Percentiles rank a stretch among this genome's conserved stretches.
Evolutionary conservation across 257 asterid species (phyloP).

Genomic region (Rehmannia glutinosa): DNA sequence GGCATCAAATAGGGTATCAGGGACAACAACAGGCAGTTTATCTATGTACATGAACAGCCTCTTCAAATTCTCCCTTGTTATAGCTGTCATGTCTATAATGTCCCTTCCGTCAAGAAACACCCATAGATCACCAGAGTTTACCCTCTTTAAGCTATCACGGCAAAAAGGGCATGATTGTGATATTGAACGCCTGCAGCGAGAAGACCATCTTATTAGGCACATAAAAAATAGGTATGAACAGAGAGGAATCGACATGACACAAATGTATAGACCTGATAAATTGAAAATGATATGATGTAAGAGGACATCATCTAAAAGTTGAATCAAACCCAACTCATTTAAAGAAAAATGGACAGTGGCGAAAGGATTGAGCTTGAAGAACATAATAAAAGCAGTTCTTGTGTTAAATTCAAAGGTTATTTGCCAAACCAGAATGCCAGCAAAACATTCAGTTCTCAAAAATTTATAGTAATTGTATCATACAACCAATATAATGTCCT

Average conservation of each 20-base stretch:
- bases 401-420: background rate
- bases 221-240: background rate
- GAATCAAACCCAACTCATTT: too few species aligned
- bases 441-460: background rate
- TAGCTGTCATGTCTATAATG: conserved; percentile 55
- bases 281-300: background rate
- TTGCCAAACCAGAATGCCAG: background rate
- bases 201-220: background rate
- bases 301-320: too few species aligned
- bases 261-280: background rate
- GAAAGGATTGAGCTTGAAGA: background rate
- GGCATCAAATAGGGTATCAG: conserved; percentile 67
- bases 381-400: background rate
- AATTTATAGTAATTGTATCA: background rate
- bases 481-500: background rate
- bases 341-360: too few species aligned
- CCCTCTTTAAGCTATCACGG: conserved; percentile 90
- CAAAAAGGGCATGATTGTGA: conserved; percentile 98
- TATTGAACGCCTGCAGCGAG: conserved; percentile 67
- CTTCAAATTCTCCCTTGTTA: conserved; percentile 81
- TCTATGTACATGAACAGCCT: conserved; percentile 87
- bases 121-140: conserved; percentile 84
- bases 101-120: conserved; percentile 75
- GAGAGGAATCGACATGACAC: background rate
- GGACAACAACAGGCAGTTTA: conserved; percentile 75